These are phyloP conservation scores for Hawksworthiomyces lignivorus DNA, from an alignment of 2,329 filamentous ascomycete species.

Conservation along the genomic window DNA sequence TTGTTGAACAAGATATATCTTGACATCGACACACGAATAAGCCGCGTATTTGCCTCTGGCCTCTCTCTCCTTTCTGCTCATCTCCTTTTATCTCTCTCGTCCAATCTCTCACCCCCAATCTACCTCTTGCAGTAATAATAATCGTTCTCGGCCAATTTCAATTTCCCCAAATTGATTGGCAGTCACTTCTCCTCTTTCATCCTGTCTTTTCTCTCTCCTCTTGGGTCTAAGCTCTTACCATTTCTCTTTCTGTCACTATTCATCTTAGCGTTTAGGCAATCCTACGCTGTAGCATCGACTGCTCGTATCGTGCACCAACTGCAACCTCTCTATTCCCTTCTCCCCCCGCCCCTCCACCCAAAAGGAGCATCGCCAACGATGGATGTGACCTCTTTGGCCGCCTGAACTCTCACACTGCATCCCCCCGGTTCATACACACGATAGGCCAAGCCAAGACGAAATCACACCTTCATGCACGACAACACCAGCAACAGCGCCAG, in stretches of 20 bases:
- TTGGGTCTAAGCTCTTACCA: slow-evolving; percentile 1
- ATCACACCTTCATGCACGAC: no score
- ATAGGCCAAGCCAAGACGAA: no score
- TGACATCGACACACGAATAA: no score
- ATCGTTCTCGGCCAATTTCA: slow-evolving; percentile 1
- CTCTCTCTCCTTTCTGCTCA: neutral
- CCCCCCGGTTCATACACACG: neutral
- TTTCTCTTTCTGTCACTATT: no score
- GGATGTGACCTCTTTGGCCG: slow-evolving; percentile 6
- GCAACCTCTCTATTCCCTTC: neutral
- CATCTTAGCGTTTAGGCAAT: no score
- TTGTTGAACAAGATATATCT: no score
- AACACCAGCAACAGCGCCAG: no score
- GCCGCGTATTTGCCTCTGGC: neutral
- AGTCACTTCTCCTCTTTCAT: neutral
- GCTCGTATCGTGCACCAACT: no score
- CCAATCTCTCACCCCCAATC: neutral
- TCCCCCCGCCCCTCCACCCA: neutral
- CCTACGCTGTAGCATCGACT: no score
- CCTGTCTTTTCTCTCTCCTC: neutral
- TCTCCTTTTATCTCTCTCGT: neutral
- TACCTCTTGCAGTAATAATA: no score
- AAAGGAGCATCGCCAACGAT: slow-evolving; percentile 9
- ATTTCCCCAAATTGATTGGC: slow-evolving; percentile 11
- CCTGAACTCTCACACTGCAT: slow-evolving; percentile 1